Percentiles rank a stretch among this genome's conserved stretches.
Conservation (phyloP, 2,329 filamentous ascomycete genomes). For the Neopestalotiopsis sp. region DNA sequence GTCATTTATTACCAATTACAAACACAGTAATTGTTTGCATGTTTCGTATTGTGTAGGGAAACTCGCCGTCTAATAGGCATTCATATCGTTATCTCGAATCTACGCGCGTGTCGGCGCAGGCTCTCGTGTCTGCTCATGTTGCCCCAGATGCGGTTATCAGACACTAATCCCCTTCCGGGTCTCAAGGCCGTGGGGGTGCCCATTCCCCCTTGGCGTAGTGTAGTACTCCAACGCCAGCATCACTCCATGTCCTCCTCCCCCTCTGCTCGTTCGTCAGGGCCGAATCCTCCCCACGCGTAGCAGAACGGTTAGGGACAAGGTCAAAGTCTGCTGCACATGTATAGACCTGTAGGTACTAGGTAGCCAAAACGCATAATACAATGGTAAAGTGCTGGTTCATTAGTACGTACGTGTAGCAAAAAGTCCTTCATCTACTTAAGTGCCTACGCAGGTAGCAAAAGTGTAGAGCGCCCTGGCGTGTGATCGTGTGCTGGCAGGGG, state of each 20-base stretch:
- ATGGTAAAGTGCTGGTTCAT: neutral
- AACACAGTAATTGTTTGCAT: neutral
- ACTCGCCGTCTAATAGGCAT: constrained; percentile 5
- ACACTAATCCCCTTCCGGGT: constrained; percentile 13
- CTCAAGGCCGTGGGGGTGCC: constrained; percentile 12
- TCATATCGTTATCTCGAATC: constrained; percentile 19
- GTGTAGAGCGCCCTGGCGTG: neutral
- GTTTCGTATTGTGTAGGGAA: too few relatives aligned
- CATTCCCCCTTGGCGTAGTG: neutral
- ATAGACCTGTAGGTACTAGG: too few relatives aligned
- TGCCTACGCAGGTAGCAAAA: neutral
- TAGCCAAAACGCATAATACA: neutral
- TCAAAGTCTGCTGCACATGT: too few relatives aligned
- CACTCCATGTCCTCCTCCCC: neutral
- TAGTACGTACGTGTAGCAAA: neutral
- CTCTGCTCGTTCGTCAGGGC: neutral
- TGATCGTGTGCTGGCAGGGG: constrained; percentile 14
- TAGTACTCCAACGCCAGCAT: constrained; percentile 5
- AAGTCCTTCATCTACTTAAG: neutral
- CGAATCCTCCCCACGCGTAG: constrained; percentile 7
- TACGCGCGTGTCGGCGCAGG: constrained; percentile 7
- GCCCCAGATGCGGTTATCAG: constrained; percentile 10
- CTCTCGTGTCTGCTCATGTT: neutral
- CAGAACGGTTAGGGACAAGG: too few relatives aligned
- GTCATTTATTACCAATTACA: neutral